A percentile compares a stretch with the other conserved stretches of the same genome.
Conservation (phyloP, 1,284 basidiomycete species). For the Cutaneotrichosporon mucoides region DNA sequence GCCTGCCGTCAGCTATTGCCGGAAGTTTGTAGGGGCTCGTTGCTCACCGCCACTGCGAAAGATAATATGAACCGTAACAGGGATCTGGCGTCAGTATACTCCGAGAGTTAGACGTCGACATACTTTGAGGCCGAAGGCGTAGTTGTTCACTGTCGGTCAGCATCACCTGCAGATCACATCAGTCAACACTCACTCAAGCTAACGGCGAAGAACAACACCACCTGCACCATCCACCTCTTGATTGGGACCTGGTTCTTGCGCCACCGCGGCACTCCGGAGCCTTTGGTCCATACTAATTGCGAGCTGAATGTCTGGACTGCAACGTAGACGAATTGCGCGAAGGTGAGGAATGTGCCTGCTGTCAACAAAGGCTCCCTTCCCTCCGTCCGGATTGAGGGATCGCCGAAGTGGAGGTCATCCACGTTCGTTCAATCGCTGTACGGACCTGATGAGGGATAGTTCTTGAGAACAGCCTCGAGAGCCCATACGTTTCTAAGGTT, state of each 20-base stretch:
- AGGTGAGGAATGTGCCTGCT: slow-evolving; percentile 74
- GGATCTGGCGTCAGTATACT: slow-evolving; percentile 56
- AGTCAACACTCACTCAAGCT: slow-evolving; percentile 51
- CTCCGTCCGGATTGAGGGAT: no score
- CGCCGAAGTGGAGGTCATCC: no score
- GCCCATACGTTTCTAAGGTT: slow-evolving; percentile 51
- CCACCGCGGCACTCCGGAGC: slow-evolving; percentile 15
- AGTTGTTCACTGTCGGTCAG: slow-evolving; percentile 65
- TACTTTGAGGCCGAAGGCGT: slow-evolving; percentile 68
- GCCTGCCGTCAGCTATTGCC: slow-evolving; percentile 23
- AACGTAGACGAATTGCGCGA: slow-evolving; percentile 74
- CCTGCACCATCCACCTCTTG: slow-evolving; percentile 71
- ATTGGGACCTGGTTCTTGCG: slow-evolving; percentile 65
- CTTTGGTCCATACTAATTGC: slow-evolving; percentile 31
- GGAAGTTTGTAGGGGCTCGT: slow-evolving; percentile 4
- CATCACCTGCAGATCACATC: slow-evolving; percentile 7
- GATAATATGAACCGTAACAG: slow-evolving; percentile 90
- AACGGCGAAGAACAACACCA: slow-evolving; percentile 72
- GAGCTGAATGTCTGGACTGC: slow-evolving; percentile 53
- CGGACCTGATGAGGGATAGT: slow-evolving; percentile 64
- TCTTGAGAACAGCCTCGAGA: slow-evolving; percentile 57
- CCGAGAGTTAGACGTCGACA: not conserved
- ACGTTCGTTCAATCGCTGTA: no score
- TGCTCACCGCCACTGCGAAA: slow-evolving; percentile 86
- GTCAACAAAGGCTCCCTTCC: slow-evolving; percentile 20